Percentiles rank a stretch among this genome's conserved stretches.
Conservation (phyloP, 345 rosid genomes). For the Salix dunnii region DNA sequence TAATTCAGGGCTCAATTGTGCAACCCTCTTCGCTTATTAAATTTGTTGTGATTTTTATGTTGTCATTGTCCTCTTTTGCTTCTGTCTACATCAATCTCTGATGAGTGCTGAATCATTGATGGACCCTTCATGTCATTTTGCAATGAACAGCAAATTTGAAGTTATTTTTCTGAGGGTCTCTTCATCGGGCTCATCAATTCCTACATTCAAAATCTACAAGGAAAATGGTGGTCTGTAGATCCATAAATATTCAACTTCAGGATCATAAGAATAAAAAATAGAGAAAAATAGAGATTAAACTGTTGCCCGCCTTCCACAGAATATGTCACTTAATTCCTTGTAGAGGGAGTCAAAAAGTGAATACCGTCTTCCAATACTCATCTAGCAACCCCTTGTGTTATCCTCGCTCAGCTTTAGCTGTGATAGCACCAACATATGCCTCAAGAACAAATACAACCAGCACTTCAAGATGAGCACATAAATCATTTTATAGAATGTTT, state of each 20-base stretch:
- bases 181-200: slow-evolving; percentile 38
- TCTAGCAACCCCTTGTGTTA: slow-evolving; percentile 61
- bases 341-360: slow-evolving; percentile 65
- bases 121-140: slow-evolving; percentile 79
- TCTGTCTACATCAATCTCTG: slow-evolving; percentile 21
- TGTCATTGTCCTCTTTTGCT: no score
- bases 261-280: slow-evolving; percentile 3
- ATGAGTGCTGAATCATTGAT: slow-evolving; percentile 72
- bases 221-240: slow-evolving; percentile 18
- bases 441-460: slow-evolving; percentile 73
- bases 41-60: no score
- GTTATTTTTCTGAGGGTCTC: slow-evolving; percentile 59
- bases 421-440: slow-evolving; percentile 59
- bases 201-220: slow-evolving; percentile 47
- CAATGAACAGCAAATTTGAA: slow-evolving; percentile 58
- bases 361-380: slow-evolving; percentile 83
- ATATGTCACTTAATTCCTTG: slow-evolving; percentile 54
- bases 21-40: no score
- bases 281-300: slow-evolving; percentile 38
- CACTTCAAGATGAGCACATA: slow-evolving; percentile 53
- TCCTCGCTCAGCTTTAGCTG: slow-evolving; percentile 62
- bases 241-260: not conserved
- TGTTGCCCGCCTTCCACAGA: slow-evolving; percentile 41
- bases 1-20: no score
- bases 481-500: slow-evolving; percentile 56